Evolutionary conservation across 1,139 yeast species (phyloP), one percentile per base, ranked within the genome.

Genomic region (Yamadazyma dendronema): DNA sequence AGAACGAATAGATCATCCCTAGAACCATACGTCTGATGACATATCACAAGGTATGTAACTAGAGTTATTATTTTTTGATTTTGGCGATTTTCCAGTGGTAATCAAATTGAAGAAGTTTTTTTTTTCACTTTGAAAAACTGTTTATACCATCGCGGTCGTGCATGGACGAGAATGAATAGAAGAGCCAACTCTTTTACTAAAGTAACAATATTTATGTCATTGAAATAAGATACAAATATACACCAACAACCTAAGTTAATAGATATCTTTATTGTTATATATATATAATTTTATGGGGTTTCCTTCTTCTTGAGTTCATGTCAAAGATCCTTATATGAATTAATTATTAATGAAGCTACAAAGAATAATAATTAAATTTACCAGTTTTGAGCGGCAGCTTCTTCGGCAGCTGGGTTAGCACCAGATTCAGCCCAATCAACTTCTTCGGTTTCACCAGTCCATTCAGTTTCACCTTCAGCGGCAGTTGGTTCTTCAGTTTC

Each of bases 361-460:
- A 30, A 24, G 31, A 42, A 36, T 36, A 42, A 36, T 36, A 47
- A 51, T 24, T 12, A 26, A 26, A 26, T 44, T 65, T 70, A 70
- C 77, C 77, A 71, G 63, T 65, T 66, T 50, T 73, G 62, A 62
- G 76, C 74, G 68, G 87, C 94, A 63, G 88, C 85, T 78, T 82
- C 84, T 72, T 82, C 89, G 59, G 75, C 81, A 59, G 79, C 80
- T 64, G 82, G 81, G 54, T 81, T 74, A 62, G 80, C 87, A 56
- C 77, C 79, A 50, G 78, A 77, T 52, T 72, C 78, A 61, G 77
- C 76, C 77, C 77, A 72, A 65, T 75, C 81, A 54, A 72, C 81
- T 57, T 76, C 87, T 59, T 74, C 83, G 53, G 77, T 70, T 65
- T 71, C 76, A 64, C 74, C 74, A 56, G 72, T 63, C 77, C 77